Evolutionary conservation across 176 grass and related monocot species (phyloP).

Genomic region (Triticum aestivum): DNA sequence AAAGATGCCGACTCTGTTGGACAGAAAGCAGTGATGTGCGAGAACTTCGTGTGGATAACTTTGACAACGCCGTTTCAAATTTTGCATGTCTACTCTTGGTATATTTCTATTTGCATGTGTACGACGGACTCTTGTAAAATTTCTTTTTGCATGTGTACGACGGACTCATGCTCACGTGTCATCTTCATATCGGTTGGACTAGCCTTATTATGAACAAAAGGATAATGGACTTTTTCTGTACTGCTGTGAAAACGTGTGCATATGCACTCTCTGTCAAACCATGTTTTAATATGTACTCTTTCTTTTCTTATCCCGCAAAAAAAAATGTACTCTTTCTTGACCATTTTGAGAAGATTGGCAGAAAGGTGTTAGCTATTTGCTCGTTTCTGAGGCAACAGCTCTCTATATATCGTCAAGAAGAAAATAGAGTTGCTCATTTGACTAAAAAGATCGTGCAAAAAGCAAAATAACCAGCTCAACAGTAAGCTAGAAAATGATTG

Average conservation of each 20-base stretch:
- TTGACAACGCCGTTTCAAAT: background rate
- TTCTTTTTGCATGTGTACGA: too few relatives aligned
- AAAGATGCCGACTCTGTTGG: background rate
- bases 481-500: too few relatives aligned
- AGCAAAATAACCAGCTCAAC: too few relatives aligned
- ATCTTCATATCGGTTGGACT: background rate
- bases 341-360: too few relatives aligned
- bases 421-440: too few relatives aligned
- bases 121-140: background rate
- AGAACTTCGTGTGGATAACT: background rate
- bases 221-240: background rate
- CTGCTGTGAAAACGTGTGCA: constrained; percentile 11
- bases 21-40: background rate
- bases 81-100: background rate
- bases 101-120: background rate
- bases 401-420: too few relatives aligned
- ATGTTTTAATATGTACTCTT: too few relatives aligned
- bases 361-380: background rate
- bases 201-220: background rate
- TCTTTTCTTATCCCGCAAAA: too few relatives aligned
- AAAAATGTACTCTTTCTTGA: too few relatives aligned
- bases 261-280: too few relatives aligned
- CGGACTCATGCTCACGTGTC: background rate
- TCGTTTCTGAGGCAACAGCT: too few relatives aligned
- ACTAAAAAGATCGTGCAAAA: too few relatives aligned